Evolutionary conservation across 225 moss, liverwort and hornwort species (phyloP).

Genomic region (Pseudoscleropodium purum): DNA sequence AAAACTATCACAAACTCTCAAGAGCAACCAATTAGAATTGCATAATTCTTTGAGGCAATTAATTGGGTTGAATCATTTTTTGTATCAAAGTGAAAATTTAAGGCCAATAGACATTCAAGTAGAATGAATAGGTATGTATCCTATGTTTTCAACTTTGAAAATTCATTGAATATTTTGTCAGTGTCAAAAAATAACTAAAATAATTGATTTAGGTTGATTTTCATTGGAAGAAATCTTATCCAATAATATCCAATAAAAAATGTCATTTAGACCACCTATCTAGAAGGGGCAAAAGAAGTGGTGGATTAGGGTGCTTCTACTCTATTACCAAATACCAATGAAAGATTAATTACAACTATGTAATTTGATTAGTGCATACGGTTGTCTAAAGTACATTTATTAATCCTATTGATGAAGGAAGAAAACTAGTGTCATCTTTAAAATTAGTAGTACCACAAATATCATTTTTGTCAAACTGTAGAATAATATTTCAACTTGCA

Average conservation of each 20-base stretch:
- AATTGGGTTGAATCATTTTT: neutral
- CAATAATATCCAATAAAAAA: neutral
- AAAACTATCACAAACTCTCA: neutral
- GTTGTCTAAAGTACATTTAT: neutral
- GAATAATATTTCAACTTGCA: neutral
- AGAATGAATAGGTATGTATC: neutral
- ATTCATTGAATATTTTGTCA: neutral
- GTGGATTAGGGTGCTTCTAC: neutral
- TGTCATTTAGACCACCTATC: neutral
- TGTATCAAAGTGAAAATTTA: neutral
- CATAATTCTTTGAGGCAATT: accelerated
- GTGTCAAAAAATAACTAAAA: neutral
- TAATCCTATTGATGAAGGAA: neutral
- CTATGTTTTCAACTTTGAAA: neutral
- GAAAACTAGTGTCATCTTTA: neutral
- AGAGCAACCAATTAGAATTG: neutral
- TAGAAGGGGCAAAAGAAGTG: neutral
- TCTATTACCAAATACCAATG: neutral
- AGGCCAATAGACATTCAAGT: neutral
- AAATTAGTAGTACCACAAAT: neutral
- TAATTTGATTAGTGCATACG: neutral
- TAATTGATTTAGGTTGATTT: neutral
- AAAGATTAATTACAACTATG: neutral
- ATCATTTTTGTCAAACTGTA: neutral
- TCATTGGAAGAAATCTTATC: neutral